Evolutionary conservation across 2,329 filamentous ascomycete species (phyloP), one percentile per base, ranked within the genome.

Genomic region (Phialocephala sp.): DNA sequence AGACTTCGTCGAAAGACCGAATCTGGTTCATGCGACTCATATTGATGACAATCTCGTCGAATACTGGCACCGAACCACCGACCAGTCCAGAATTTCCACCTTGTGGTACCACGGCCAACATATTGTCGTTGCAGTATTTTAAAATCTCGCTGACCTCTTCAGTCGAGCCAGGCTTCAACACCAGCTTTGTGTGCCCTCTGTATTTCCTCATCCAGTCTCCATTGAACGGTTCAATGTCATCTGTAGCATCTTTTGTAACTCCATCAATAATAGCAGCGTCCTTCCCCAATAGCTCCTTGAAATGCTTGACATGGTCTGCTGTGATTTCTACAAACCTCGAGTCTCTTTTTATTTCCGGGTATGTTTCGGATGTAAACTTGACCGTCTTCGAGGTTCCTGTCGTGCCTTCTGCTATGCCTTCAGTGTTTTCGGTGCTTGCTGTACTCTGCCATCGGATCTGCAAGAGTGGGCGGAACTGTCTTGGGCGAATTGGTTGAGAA

Each of bases 171-270:
- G 95, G 95, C 80, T 93, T 96, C 68, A 99, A 81, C 4, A 98
- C 93, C 32, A 99, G 82, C 75, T 89, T 88, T 67, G 92, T 89
- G 79, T 97, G 93, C 36, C 95, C 96, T 67, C 92, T 89, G 82
- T 97, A 99, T 81, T 99, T 99, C 79, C 92, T 90, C 94, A 99
- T 97, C 95, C 96, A 99, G 81, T 99, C 95, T 76, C 89, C 88
- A 80, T 99, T 99, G 85, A 93, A 99, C 8, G 91, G 87, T 77
- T 95, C 92, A 70, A 98, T 85, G 76, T 98, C 95, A 73, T 92
- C 91, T 2, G 84, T 81, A 15, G 88, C 88, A 78, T 94, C 88
- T 71, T 87, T 79, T 3, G 88, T 92, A 62, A 97, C 85, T 59
- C 92, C 92, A 76, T 97, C 94, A 67, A 98, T 87, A 60, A 97